Evolutionary conservation across 116 monocot species (phyloP).

Genomic region (Cymodocea nodosa): DNA sequence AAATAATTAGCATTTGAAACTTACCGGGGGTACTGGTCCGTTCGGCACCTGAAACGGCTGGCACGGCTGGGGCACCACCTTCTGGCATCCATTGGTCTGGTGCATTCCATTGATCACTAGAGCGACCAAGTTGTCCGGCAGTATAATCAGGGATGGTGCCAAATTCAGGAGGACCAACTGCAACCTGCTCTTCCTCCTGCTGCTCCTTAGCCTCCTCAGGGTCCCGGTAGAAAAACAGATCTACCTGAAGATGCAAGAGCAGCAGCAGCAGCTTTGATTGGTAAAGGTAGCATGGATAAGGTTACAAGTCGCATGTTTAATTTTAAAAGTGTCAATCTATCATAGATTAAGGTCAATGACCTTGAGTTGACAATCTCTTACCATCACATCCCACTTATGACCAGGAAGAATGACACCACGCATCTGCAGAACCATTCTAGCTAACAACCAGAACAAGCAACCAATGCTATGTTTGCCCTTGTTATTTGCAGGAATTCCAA

Average conservation of each 20-base stretch:
- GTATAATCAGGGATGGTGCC: constrained; percentile 14
- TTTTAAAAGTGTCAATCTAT: too few relatives aligned
- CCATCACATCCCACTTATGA: constrained; percentile 40
- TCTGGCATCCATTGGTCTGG: constrained; percentile 8
- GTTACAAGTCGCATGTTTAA: neutral
- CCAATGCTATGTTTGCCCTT: constrained; percentile 36
- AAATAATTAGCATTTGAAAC: neutral
- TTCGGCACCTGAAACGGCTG: constrained; percentile 8
- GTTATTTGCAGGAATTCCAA: constrained; percentile 43
- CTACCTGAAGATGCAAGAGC: constrained; percentile 16
- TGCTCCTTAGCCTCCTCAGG: constrained; percentile 39
- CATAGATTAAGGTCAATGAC: too few relatives aligned
- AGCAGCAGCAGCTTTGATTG: neutral
- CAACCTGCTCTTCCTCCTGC: constrained; percentile 24
- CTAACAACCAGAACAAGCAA: constrained; percentile 35
- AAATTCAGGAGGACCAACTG: constrained; percentile 14
- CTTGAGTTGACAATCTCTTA: constrained; percentile 4
- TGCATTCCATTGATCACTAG: constrained; percentile 11
- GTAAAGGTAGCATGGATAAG: neutral
- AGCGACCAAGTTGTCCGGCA: constrained; percentile 2
- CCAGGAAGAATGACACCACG: constrained; percentile 29
- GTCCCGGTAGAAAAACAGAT: constrained; percentile 37
- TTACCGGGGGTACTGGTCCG: constrained; percentile 13
- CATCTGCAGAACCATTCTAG: constrained; percentile 43
- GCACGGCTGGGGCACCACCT: neutral